Conservation (phyloP, 192 early-diverging fungal genomes). For the Umbelopsis ramanniana region DNA sequence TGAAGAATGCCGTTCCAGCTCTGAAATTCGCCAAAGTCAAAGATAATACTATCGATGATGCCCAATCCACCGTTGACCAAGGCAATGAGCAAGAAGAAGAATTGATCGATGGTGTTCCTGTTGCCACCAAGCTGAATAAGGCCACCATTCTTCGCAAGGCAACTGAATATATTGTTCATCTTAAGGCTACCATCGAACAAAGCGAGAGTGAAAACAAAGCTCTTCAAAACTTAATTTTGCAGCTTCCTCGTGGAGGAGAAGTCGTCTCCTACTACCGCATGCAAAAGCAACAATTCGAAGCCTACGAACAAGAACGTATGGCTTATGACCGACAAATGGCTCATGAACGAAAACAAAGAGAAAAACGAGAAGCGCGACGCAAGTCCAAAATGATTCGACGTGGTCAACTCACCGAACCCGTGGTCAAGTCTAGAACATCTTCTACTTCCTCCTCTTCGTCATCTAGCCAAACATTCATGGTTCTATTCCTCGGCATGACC, state of each 20-base stretch:
- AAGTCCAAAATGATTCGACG: not conserved
- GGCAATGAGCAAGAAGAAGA: conserved; percentile 47
- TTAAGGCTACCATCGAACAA: conserved; percentile 46
- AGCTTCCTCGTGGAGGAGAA: conserved; percentile 47
- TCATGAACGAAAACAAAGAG: conserved; percentile 2
- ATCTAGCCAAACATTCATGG: conserved; percentile 48
- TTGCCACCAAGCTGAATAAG: conserved; percentile 86
- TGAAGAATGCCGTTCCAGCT: conserved; percentile 86
- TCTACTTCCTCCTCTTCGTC: conserved; percentile 11
- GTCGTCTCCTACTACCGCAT: conserved; percentile 16
- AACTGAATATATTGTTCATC: conserved; percentile 81
- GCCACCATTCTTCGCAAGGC: conserved; percentile 87
- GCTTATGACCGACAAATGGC: not conserved
- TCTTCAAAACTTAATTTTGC: conserved; percentile 41
- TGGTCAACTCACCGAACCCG: not conserved
- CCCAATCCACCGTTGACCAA: conserved; percentile 21
- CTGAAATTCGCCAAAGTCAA: conserved; percentile 63
- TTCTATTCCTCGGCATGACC: conserved; percentile 52
- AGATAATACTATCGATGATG: conserved; percentile 43
- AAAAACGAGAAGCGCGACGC: conserved; percentile 15
- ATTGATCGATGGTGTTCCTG: conserved; percentile 74
- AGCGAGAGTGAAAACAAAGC: conserved; percentile 48
- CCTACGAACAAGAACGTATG: conserved; percentile 5
- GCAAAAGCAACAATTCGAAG: conserved; percentile 23
- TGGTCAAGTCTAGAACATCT: not conserved